These are phyloP conservation scores for Penicillium antarcticum DNA, from an alignment of 495 filamentous ascomycete genomes.

Conservation along the genomic window DNA sequence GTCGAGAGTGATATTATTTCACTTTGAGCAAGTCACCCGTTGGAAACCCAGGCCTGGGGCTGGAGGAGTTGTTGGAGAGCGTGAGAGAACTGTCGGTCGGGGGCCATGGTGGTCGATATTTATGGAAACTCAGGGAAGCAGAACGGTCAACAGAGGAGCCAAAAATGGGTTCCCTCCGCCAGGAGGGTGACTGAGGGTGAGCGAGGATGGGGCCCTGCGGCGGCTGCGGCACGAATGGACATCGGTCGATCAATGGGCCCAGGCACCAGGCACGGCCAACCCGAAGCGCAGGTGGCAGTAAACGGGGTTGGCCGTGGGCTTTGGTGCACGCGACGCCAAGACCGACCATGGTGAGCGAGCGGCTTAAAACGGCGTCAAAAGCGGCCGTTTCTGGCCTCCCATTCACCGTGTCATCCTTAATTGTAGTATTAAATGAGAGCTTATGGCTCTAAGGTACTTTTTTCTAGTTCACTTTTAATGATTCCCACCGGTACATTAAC, in stretches of 20 bases:
- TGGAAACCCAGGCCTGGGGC: too few relatives aligned
- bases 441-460: too few relatives aligned
- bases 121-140: constrained; percentile 10
- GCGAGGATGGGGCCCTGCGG: too few relatives aligned
- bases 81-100: constrained; percentile 3
- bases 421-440: not conserved
- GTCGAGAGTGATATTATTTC: constrained; percentile 2
- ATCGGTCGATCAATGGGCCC: not conserved
- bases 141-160: constrained; percentile 3
- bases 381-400: constrained; percentile 18
- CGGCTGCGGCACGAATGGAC: too few relatives aligned
- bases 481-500: too few relatives aligned
- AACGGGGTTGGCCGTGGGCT: constrained; percentile 6
- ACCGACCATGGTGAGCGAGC: constrained; percentile 9
- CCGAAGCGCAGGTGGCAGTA: constrained; percentile 8
- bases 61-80: constrained; percentile 8
- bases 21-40: too few relatives aligned
- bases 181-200: too few relatives aligned
- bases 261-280: constrained; percentile 17
- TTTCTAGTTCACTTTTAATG: too few relatives aligned
- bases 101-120: constrained; percentile 12
- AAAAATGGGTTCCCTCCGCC: not conserved
- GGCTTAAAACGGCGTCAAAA: constrained; percentile 17
- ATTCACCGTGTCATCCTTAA: constrained; percentile 17
- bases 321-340: constrained; percentile 16